Percentiles rank a stretch among this genome's conserved stretches.
Evolutionary conservation across 305 asterid species (phyloP).

Genomic region (Fraxinus albicans): DNA sequence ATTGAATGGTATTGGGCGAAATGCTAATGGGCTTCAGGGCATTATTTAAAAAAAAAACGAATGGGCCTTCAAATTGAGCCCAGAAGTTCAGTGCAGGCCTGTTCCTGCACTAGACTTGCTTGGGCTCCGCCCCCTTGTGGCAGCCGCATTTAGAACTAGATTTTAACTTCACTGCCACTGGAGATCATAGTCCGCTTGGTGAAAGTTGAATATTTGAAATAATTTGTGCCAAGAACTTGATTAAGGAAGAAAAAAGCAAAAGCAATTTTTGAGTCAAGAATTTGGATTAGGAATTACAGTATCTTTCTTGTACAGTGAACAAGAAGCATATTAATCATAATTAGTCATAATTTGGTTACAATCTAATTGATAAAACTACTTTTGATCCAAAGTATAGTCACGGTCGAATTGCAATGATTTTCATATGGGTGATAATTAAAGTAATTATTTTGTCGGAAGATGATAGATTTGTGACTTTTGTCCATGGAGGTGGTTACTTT

Average conservation of each 20-base stretch:
- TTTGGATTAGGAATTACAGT: neutral
- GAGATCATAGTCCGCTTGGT: neutral
- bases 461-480: neutral
- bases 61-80: conserved; percentile 35
- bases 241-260: neutral
- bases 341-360: neutral
- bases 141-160: neutral
- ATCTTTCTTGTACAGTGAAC: neutral
- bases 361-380: neutral
- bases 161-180: too few species aligned
- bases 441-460: conserved; percentile 14
- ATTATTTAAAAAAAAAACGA: too few species aligned
- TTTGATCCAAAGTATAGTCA: neutral
- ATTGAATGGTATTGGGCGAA: too few species aligned
- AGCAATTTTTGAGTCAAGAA: neutral
- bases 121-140: too few species aligned
- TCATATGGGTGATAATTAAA: neutral
- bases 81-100: too few species aligned
- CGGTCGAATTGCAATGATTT: neutral
- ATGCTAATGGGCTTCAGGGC: too few species aligned
- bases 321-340: neutral
- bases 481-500: neutral
- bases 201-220: neutral
- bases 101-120: too few species aligned
- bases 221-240: neutral